phyloP scores from a whole-genome alignment of 139 green algal genomes.

The Dunaliella sp. region DNA sequence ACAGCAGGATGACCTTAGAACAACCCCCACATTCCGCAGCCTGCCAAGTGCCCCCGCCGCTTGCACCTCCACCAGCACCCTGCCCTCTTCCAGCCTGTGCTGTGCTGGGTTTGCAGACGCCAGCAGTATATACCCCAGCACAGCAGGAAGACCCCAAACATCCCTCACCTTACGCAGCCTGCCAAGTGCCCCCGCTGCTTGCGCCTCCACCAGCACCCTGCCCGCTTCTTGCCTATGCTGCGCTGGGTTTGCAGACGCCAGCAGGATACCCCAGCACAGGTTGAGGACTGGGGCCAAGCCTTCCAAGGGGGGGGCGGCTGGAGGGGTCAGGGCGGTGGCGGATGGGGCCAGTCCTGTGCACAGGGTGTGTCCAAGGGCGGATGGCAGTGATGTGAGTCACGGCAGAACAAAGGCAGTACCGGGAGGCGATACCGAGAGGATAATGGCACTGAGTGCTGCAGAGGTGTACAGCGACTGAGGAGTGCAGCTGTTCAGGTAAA shows the following conservation, averaged over 20 bases:
- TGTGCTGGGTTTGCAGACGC: neutral
- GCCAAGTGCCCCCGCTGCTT: constrained; percentile 9
- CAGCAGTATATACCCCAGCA: constrained; percentile 61
- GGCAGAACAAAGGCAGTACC: too few species aligned
- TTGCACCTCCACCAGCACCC: constrained; percentile 8
- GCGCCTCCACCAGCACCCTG: constrained; percentile 10
- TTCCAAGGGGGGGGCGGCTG: neutral
- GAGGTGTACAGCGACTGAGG: too few species aligned
- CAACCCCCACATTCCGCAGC: constrained; percentile 24
- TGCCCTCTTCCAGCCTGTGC: constrained; percentile 1
- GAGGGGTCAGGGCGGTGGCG: neutral
- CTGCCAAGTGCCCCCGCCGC: constrained; percentile 14
- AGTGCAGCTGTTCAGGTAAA: too few species aligned
- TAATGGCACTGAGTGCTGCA: too few species aligned
- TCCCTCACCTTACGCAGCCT: constrained; percentile 23
- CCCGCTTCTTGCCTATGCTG: constrained; percentile 3
- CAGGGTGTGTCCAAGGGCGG: too few species aligned
- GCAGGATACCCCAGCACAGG: constrained; percentile 61
- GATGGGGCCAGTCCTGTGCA: neutral
- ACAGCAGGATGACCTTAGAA: too few species aligned
- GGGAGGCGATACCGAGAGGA: too few species aligned
- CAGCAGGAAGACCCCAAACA: too few species aligned
- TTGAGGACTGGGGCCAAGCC: constrained; percentile 31
- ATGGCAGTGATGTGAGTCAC: too few species aligned
- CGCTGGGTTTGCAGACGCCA: neutral